Evolutionary conservation across 139 green algal species (phyloP).

Genomic region (Haematococcus sp.): DNA sequence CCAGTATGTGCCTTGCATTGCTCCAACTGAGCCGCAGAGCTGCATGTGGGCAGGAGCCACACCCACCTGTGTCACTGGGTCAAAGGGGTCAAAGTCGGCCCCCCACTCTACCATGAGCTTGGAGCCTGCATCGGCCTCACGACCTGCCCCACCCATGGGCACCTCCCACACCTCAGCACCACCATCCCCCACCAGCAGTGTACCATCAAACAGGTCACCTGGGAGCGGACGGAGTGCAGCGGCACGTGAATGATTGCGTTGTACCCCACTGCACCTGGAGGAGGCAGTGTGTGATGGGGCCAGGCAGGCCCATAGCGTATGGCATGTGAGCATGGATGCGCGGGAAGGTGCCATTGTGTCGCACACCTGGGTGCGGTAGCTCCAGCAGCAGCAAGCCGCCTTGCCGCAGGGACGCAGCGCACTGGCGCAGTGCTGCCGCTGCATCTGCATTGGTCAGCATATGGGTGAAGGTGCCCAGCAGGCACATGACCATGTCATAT

Average conservation of each 20-base stretch:
- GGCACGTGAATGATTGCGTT: too few relatives aligned
- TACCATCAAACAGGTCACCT: slow-evolving; percentile 52
- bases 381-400: slow-evolving; percentile 48
- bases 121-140: neutral
- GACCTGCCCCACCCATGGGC: slow-evolving; percentile 2
- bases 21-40: neutral
- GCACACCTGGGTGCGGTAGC: slow-evolving; percentile 50
- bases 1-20: neutral
- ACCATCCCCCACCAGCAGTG: slow-evolving; percentile 32
- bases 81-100: slow-evolving; percentile 53
- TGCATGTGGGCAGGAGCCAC: neutral
- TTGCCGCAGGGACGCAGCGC: slow-evolving; percentile 17
- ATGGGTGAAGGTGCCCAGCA: slow-evolving; percentile 48
- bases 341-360: too few relatives aligned
- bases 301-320: too few relatives aligned
- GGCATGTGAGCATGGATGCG: too few relatives aligned
- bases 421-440: neutral
- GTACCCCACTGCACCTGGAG: too few relatives aligned
- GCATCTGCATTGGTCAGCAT: slow-evolving; percentile 38
- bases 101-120: slow-evolving; percentile 66
- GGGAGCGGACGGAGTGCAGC: too few relatives aligned
- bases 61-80: slow-evolving; percentile 53
- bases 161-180: slow-evolving; percentile 53
- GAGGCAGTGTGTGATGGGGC: too few relatives aligned
- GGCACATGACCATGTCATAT: slow-evolving; percentile 43